Base-by-base conservation (phyloP, 2,329 filamentous ascomycete species). In the Fusarium liriodendri region DNA sequence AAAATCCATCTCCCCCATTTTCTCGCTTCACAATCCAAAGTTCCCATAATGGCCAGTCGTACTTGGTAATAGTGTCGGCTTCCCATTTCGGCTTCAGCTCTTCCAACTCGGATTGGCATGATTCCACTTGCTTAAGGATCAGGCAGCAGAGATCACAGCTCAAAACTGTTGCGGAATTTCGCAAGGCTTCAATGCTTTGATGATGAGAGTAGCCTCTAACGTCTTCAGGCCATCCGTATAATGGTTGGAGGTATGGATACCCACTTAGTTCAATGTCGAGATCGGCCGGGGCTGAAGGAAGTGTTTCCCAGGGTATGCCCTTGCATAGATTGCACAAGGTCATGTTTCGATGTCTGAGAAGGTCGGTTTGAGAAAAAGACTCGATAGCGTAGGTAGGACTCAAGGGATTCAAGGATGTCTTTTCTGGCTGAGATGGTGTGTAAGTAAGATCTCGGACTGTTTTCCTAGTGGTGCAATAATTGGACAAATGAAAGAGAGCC, bases 21-120 rank as follows among this genome's bases (percentile, higher is more conserved):
- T 3, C 3, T 7, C 65, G 61, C 16, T 65, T 60, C 2, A 59
- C 29, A 22, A 70, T 27, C 67, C 60, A 69, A 29, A 70, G 40
- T 3, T 69, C 8, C 67, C 59, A 69, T 7, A 38, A 22, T 4
- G 64, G 66, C 66, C 66, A 68, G 10, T 33, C 25, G 1, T 50
- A 62, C 9, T 16, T 2, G 5, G 27, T 32, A 16, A 54, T 54
- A 13, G 27, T 32, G 18, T 27, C 27, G 25, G 29, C 32, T n/a
- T 69, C 64, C 32, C 57, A 50, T 8, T 9, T 4, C 2, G 32
- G 25, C 4, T 58, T 35, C 3, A 69, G 25, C 20, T 69, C 57
- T 29, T 69, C 20, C 0, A 68, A 13, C 5, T 63, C 33, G 1
- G 58, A 22, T 11, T 29, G 5, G 5, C 52, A 64, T 5, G 3